phyloP scores from a whole-genome alignment of 495 filamentous ascomycete genomes.

The Gamarada debralockiae region DNA sequence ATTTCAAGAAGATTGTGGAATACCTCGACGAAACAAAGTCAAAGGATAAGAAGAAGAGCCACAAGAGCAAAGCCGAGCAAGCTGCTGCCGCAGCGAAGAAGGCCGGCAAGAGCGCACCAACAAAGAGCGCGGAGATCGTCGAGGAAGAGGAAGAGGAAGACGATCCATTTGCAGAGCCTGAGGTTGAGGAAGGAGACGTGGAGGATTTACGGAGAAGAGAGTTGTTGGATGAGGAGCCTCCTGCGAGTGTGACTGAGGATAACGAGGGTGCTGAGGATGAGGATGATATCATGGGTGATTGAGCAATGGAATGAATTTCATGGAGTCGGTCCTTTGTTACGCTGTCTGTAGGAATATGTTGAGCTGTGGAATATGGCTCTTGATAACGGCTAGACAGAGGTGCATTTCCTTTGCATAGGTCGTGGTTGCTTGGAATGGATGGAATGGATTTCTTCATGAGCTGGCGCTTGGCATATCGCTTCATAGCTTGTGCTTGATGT shows the following conservation, averaged over 20 bases:
- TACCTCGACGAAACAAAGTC: constrained; percentile 62
- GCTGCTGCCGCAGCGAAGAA: constrained; percentile 33
- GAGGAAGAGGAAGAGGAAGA: constrained; percentile 44
- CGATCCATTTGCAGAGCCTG: constrained; percentile 48
- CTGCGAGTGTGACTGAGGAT: constrained; percentile 34
- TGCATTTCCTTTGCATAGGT: no score
- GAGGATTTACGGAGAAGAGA: constrained; percentile 61
- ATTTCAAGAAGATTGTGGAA: constrained; percentile 72
- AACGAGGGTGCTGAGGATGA: constrained; percentile 47
- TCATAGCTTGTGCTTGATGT: no score
- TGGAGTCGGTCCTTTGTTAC: no score
- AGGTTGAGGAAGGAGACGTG: constrained; percentile 45
- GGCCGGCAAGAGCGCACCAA: constrained; percentile 39
- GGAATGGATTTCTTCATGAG: no score
- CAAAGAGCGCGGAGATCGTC: constrained; percentile 41
- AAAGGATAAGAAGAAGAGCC: constrained; percentile 43
- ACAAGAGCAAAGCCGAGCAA: constrained; percentile 37
- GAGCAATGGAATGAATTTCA: background rate
- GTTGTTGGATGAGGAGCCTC: constrained; percentile 51
- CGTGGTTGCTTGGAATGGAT: no score
- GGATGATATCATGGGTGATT: constrained; percentile 70
- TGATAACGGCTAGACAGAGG: no score
- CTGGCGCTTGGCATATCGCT: no score
- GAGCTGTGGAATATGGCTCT: no score
- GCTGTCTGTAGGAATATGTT: no score